Percentiles rank a stretch among this genome's conserved stretches.
phyloP scores from a whole-genome alignment of 345 rosid genomes.

The Carallia brachiata region DNA sequence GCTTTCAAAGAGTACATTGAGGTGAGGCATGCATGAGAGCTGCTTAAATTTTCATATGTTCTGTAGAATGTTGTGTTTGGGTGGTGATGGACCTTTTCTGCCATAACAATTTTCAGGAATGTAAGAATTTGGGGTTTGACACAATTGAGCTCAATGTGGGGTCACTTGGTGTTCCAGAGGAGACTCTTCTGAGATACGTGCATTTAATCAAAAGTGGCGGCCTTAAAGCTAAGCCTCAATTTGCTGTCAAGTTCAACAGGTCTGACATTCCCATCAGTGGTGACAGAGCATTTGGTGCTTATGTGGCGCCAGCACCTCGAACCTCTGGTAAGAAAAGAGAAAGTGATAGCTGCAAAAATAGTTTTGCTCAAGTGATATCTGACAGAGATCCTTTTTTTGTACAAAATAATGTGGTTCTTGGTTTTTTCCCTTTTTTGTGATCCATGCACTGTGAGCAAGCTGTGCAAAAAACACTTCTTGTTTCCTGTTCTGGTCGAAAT shows the following conservation, averaged over 20 bases:
- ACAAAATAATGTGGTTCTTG: too few species aligned
- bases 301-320: constrained; percentile 61
- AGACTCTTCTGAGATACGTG: constrained; percentile 75
- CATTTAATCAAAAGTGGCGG: constrained; percentile 77
- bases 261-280: constrained; percentile 60
- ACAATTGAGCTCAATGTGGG: constrained; percentile 76
- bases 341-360: neutral
- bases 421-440: too few species aligned
- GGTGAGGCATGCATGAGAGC: constrained; percentile 32
- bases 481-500: too few species aligned
- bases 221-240: constrained; percentile 80
- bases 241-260: constrained; percentile 65
- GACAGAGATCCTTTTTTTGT: too few species aligned
- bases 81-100: constrained; percentile 1
- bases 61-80: neutral
- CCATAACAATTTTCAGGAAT: constrained; percentile 46
- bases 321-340: constrained; percentile 51
- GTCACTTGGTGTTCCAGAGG: constrained; percentile 81
- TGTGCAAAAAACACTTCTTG: too few species aligned
- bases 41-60: neutral
- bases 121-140: constrained; percentile 85
- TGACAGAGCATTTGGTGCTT: constrained; percentile 79
- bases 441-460: too few species aligned
- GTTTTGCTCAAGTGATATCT: neutral
- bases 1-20: constrained; percentile 75